phyloP scores from a whole-genome alignment of 2,329 filamentous ascomycete genomes.

The Diaporthe vaccinii region DNA sequence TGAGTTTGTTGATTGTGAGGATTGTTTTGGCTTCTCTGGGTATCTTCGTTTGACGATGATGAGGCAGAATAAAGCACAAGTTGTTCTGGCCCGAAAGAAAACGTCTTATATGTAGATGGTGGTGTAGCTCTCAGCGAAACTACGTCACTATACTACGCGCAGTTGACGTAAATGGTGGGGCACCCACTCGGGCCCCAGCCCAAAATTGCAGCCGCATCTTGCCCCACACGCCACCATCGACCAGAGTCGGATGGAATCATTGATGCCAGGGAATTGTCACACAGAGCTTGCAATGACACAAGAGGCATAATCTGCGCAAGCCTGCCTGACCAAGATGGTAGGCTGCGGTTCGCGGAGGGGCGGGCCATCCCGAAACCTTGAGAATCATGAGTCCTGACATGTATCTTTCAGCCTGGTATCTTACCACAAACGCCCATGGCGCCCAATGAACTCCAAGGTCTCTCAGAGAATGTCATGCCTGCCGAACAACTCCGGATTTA shows the following conservation, averaged over 20 bases:
- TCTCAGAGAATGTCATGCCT: slow-evolving; percentile 18
- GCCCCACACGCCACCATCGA: slow-evolving; percentile 30
- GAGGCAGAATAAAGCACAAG: neutral
- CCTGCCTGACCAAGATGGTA: neutral
- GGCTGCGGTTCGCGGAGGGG: neutral
- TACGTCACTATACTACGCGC: slow-evolving; percentile 37
- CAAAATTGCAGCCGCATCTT: slow-evolving; percentile 26
- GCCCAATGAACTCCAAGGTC: slow-evolving; percentile 24
- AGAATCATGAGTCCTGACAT: slow-evolving; percentile 22
- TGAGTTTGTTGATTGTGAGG: neutral
- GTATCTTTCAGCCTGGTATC: slow-evolving; percentile 36
- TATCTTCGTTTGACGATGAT: slow-evolving; percentile 30
- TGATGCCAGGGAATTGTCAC: neutral
- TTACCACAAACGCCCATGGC: slow-evolving; percentile 38
- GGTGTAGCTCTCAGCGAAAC: slow-evolving; percentile 22
- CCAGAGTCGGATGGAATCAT: slow-evolving; percentile 26
- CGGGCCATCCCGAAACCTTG: slow-evolving; percentile 17
- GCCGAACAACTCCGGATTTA: slow-evolving; percentile 5
- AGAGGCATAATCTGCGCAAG: slow-evolving; percentile 10
- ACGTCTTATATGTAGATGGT: slow-evolving; percentile 37
- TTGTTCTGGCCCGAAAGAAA: neutral
- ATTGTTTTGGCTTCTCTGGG: neutral
- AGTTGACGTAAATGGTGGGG: slow-evolving; percentile 41
- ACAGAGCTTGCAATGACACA: slow-evolving; percentile 31
- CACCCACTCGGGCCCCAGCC: neutral